These are phyloP conservation scores for Phaffia australis DNA, from an alignment of 768 basidiomycete genomes.

Conservation along the genomic window DNA sequence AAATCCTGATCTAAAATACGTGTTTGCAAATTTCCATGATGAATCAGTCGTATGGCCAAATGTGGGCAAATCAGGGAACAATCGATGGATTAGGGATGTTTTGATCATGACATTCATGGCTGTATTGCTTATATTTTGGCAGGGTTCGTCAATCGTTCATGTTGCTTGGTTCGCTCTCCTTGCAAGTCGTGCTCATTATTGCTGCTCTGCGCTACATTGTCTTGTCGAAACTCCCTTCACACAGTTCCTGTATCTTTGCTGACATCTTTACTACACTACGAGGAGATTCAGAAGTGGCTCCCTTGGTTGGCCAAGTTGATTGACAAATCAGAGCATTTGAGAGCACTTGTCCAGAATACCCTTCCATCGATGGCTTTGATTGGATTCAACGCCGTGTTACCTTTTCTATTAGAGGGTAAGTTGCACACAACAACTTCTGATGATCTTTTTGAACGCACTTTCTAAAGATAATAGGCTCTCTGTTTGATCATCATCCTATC, in stretches of 20 bases:
- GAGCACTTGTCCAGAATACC: conserved; percentile 87
- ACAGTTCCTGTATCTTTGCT: conserved; percentile 72
- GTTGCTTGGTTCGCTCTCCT: background rate
- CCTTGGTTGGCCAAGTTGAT: conserved; percentile 82
- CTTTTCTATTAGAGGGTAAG: conserved; percentile 77
- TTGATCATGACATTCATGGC: conserved; percentile 60
- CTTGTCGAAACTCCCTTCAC: background rate
- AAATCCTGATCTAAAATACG: background rate
- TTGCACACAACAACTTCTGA: background rate
- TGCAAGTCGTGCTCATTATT: background rate
- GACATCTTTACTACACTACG: conserved; percentile 76
- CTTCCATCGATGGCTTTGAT: conserved; percentile 85
- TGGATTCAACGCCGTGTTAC: conserved; percentile 72
- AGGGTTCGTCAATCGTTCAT: conserved; percentile 35
- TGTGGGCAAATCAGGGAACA: conserved; percentile 55
- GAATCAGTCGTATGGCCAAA: conserved; percentile 68
- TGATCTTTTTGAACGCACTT: background rate
- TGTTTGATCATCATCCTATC: conserved; percentile 6
- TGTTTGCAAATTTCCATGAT: background rate
- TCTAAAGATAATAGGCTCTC: no score
- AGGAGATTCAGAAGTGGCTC: conserved; percentile 79
- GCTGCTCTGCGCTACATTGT: background rate
- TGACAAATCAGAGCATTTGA: conserved; percentile 49
- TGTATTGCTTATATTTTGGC: conserved; percentile 78
- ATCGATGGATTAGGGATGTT: conserved; percentile 55